These are phyloP conservation scores for Rhynchospora breviuscula DNA, from an alignment of 176 grass and related monocot species.

Conservation along the genomic window DNA sequence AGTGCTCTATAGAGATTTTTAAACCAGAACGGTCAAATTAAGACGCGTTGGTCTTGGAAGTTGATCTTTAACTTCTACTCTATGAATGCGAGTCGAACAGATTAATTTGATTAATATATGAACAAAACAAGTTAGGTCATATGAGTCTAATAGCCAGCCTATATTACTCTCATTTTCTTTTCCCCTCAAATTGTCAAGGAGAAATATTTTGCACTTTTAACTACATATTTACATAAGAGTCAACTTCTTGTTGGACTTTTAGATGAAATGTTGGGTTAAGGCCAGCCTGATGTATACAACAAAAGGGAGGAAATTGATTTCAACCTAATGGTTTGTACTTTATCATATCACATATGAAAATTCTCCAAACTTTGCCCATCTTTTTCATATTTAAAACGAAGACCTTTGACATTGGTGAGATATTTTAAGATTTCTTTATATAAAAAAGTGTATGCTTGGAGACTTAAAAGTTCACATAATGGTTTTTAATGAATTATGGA, in stretches of 20 bases:
- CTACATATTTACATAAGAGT: neutral
- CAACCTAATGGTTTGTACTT: slow-evolving; percentile 3
- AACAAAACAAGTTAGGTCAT: neutral
- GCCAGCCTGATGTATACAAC: neutral
- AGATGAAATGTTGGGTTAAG: neutral
- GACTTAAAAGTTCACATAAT: too few relatives aligned
- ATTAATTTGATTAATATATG: neutral
- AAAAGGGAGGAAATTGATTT: neutral
- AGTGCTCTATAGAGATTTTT: too few relatives aligned
- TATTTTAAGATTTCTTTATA: too few relatives aligned
- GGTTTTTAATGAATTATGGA: too few relatives aligned
- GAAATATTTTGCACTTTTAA: neutral
- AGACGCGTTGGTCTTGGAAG: neutral
- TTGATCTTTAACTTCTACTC: neutral
- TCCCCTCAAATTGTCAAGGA: neutral
- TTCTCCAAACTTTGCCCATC: neutral
- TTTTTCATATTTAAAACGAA: neutral
- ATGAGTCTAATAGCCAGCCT: neutral
- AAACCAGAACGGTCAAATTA: neutral
- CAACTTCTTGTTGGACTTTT: neutral
- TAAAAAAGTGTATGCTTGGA: too few relatives aligned
- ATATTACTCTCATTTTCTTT: neutral
- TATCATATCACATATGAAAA: slow-evolving; percentile 9
- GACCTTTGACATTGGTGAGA: neutral
- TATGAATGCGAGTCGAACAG: neutral